Evolutionary conservation across 352 stramenopile genomes (phyloP), one percentile per base, ranked within the genome.

Genomic region (Phytophthora multivora): DNA sequence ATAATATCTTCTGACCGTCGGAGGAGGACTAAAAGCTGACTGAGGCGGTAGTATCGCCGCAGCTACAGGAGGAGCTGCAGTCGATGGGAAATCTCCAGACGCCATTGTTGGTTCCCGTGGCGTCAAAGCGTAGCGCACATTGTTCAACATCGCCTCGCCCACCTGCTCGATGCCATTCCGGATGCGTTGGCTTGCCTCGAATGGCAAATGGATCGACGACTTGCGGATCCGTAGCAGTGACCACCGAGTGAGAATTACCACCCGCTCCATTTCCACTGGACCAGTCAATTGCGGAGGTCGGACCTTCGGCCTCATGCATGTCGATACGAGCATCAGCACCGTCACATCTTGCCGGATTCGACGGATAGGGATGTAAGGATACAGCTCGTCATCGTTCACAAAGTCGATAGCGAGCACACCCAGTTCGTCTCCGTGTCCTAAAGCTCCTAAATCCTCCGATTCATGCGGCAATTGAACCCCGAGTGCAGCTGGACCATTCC

Each of bases 371-470:
- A 55, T 38, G 45, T 71, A 74, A 40, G 76, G 76, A 54, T 77
- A 69, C 18, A 77, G 26, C 21, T 74, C 67, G 31, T 85, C 76
- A 1, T 77, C 67, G 38, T 85, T 76, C 5, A 85, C 73, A 53
- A 80, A 77, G 56, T 79, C 70, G 5, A 54, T 47, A 0, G 69
- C 57, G 6, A 85, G 6, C n/a, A 85, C 51, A 7, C 62, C 76
- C n/a, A 75, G 35, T 26, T 80, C 64, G 1, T 70, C 30, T 28
- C 69, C 65, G 18, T 65, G 57, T 1, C 50, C 56, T 3, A 47
- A 40, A 11, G 63, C 56, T 8, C 63, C 56, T 51, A 71, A 38
- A 58, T 71, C 63, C 2, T 66, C 43, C 12, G 15, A 57, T 11
- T 67, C 56, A 23, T 56, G 16, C 3, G 63, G 50, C 36, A 71